A percentile compares a stretch with the other conserved stretches of the same genome.
These are phyloP conservation scores for Colletotrichum eremochloae DNA, from an alignment of 2,329 filamentous ascomycete genomes.

Conservation along the genomic window DNA sequence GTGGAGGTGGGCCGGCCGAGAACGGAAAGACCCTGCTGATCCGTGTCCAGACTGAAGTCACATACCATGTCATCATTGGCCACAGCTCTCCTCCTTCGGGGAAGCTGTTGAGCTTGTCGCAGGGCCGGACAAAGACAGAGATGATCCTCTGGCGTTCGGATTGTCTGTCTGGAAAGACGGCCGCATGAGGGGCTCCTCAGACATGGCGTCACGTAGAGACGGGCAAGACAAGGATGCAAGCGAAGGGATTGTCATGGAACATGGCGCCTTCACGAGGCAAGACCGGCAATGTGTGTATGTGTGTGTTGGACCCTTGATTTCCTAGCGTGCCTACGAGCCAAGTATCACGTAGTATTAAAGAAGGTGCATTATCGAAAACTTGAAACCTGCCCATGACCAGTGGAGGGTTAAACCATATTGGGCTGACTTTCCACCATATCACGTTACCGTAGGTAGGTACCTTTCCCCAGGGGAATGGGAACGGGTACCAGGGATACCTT, in stretches of 20 bases:
- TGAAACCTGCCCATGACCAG: slow-evolving; percentile 29
- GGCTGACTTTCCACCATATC: background rate
- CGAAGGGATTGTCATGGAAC: slow-evolving; percentile 28
- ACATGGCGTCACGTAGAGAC: slow-evolving; percentile 18
- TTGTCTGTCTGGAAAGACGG: slow-evolving; percentile 8
- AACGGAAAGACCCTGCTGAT: slow-evolving; percentile 45
- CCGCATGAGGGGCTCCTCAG: slow-evolving; percentile 18
- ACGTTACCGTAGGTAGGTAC: background rate
- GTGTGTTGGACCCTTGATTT: slow-evolving; percentile 38
- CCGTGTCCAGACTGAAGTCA: slow-evolving; percentile 40
- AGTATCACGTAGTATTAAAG: slow-evolving; percentile 7
- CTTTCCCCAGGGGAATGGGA: slow-evolving; percentile 11
- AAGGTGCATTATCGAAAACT: slow-evolving; percentile 33
- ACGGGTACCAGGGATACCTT: slow-evolving; percentile 12
- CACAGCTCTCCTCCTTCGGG: slow-evolving; percentile 19
- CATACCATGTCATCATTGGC: slow-evolving; percentile 38
- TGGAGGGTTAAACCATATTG: slow-evolving; percentile 14
- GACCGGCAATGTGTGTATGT: slow-evolving; percentile 4
- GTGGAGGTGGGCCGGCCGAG: slow-evolving; percentile 15
- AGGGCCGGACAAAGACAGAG: slow-evolving; percentile 1
- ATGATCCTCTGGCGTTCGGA: slow-evolving; percentile 1
- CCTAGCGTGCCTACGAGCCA: background rate
- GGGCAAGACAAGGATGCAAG: slow-evolving; percentile 29
- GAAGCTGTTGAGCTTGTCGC: slow-evolving; percentile 27
- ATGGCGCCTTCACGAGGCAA: slow-evolving; percentile 20